These are phyloP conservation scores for Sapria himalayana DNA, from an alignment of 345 rosid species.

Conservation along the genomic window DNA sequence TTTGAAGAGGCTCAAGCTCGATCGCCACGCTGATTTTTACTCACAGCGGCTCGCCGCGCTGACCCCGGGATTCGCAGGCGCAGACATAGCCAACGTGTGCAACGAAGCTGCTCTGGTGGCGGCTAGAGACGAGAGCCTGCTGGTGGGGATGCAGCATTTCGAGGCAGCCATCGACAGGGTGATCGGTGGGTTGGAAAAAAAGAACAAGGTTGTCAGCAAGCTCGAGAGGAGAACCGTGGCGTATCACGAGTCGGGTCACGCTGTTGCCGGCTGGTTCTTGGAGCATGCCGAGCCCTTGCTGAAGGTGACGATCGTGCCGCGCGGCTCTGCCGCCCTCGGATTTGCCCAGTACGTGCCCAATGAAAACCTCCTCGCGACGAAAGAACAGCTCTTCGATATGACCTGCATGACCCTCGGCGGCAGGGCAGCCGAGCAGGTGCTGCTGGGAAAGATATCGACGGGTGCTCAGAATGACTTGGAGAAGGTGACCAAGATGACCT, in stretches of 20 bases:
- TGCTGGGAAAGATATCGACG: constrained; percentile 74
- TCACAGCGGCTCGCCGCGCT: constrained; percentile 88
- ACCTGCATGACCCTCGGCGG: constrained; percentile 98
- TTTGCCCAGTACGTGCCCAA: constrained; percentile 94
- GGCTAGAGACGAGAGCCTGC: constrained; percentile 36
- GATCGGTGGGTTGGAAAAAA: constrained; percentile 97
- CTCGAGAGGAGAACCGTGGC: constrained; percentile 80
- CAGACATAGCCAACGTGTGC: constrained; percentile 89
- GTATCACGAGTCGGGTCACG: constrained; percentile 94
- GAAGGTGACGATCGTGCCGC: constrained; percentile 93
- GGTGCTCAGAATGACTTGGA: constrained; percentile 94
- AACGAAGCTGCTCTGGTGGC: constrained; percentile 93
- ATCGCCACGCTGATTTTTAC: constrained; percentile 49
- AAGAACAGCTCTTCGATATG: constrained; percentile 88
- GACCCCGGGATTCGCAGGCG: constrained; percentile 95
- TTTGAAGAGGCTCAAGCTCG: constrained; percentile 65
- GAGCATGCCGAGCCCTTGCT: constrained; percentile 94
- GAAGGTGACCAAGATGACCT: constrained; percentile 89
- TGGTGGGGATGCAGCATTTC: constrained; percentile 62
- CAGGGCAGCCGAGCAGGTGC: constrained; percentile 90
- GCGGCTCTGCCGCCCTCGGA: constrained; percentile 90
- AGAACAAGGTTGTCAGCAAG: constrained; percentile 88
- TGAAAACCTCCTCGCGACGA: constrained; percentile 86
- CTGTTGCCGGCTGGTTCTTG: constrained; percentile 86
- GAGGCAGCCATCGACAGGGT: constrained; percentile 90